phyloP scores from a whole-genome alignment of 305 asterid species.

The Solanum hybrid region DNA sequence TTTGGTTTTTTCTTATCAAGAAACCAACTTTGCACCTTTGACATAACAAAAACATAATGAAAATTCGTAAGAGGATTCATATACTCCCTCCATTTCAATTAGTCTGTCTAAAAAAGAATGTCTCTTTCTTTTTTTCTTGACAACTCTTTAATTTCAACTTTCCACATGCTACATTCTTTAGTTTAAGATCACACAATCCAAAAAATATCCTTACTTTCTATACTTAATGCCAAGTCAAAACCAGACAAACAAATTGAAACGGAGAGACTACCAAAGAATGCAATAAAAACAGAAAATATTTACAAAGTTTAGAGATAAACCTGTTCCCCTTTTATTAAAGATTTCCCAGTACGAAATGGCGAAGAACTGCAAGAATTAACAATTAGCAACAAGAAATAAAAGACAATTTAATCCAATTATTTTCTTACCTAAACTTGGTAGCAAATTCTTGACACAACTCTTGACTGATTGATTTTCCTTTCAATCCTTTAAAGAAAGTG shows the following conservation, averaged over 20 bases:
- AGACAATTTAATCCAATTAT: neutral
- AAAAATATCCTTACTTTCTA: neutral
- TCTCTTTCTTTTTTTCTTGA: neutral
- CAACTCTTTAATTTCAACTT: neutral
- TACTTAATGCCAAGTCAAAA: neutral
- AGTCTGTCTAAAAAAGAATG: neutral
- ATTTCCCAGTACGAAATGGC: conserved; percentile 30
- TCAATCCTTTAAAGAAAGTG: conserved; percentile 32
- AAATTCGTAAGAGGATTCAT: neutral
- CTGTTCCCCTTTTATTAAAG: conserved; percentile 52
- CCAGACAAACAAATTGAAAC: neutral
- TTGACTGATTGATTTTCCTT: conserved; percentile 22
- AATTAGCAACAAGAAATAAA: neutral
- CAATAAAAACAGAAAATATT: neutral
- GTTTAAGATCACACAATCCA: neutral
- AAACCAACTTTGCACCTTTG: conserved; percentile 64
- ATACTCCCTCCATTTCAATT: too few relatives aligned
- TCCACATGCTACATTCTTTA: neutral
- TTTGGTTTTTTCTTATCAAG: conserved; percentile 21
- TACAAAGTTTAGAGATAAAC: conserved; percentile 23
- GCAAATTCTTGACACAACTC: conserved; percentile 56
- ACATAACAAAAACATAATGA: neutral
- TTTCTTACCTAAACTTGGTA: conserved; percentile 42
- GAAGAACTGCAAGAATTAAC: conserved; percentile 34
- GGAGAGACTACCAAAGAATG: neutral